Evolutionary conservation across 139 green algal genomes (phyloP), one percentile per base, ranked within the genome.

Genomic region (Chlorella vulgaris): DNA sequence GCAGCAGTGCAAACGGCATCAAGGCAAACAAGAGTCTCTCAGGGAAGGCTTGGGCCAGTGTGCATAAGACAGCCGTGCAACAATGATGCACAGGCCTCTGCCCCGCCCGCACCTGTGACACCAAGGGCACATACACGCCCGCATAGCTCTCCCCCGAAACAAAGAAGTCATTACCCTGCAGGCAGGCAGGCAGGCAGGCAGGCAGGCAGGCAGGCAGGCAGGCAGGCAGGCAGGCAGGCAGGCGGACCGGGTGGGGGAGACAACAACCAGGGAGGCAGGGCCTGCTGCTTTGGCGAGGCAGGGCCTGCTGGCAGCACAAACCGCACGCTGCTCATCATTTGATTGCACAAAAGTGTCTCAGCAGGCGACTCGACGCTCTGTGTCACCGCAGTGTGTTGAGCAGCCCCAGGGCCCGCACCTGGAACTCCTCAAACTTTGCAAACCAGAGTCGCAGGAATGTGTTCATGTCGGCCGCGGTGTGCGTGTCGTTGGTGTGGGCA

Each of bases 371-470:
- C n/a, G n/a, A n/a, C n/a, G n/a, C n/a, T n/a, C n/a, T n/a, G n/a
- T n/a, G n/a, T n/a, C n/a, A n/a, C n/a, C n/a, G n/a, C n/a, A n/a
- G n/a, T n/a, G n/a, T n/a, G n/a, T n/a, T n/a, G n/a, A n/a, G n/a
- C n/a, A n/a, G n/a, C n/a, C n/a, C n/a, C n/a, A n/a, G n/a, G n/a
- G 10, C 47, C 22, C 15, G 15, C 65, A 71, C 65, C 65, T 81
- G 66, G 63, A 86, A 91, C 28, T 90, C 55, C 2, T 87, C 85
- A 74, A 87, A 91, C 1, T 80, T 55, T 21, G 67, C 31, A 36
- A 94, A 87, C 81, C 86, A 92, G 26, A 58, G 70, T 2, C 91
- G 76, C 76, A 95, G 81, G 84, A 94, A 93, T 13, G n/a, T 71
- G 47, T 95, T 66, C 24, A 88, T 81, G 83, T 95, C 91, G 2